Evolutionary conservation across 176 grass and related monocot species (phyloP), one percentile per base, ranked within the genome.

Genomic region (Zoysia japonica): DNA sequence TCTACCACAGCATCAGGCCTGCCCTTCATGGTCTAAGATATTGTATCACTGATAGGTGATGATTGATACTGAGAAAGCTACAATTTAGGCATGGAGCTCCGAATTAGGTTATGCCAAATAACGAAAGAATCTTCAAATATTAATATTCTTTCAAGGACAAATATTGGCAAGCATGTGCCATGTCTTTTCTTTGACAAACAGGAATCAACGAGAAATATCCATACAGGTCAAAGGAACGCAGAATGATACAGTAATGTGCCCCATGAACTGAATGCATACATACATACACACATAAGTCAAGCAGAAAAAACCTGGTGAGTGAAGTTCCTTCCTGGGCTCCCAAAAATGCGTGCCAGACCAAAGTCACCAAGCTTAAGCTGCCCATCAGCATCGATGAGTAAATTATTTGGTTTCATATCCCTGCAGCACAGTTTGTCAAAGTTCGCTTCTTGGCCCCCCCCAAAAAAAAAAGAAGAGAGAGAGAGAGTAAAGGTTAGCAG

Each of bases 331-430:
- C 92, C 90, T 56, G 96, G 96, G 68, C 96, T 99, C 11, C 96
- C 96, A 63, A 93, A 99, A 79, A 94, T 85, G 45, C 96, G 96
- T 10, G 96, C 96, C 52, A 99, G 79, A 83, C 96, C 96, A 82
- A 99, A 99, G 74, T 99, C 96, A 10, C 64, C 96, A 87, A 99
- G 96, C 81, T 95, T 99, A 65, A 99, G 92, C 68, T 99, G 86
- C 44, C 96, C 96, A 86, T 95, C 88, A 86, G 90, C 66, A 61
- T 76, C 90, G 16, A 99, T 99, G 47, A 99, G 86, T 66, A 99
- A 84, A 88, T 99, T 99, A 87, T 99, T 99, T 13, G 96, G 96
- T 79, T 99, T 99, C 96, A 99, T 99, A 81, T 99, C 96, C 87
- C 96, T 99, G 88, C 46, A 80, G 79, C 17, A 68, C 78, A 68